Evolutionary conservation across 2,329 filamentous ascomycete genomes (phyloP).

Genomic region (Plectosphaerella sp.): DNA sequence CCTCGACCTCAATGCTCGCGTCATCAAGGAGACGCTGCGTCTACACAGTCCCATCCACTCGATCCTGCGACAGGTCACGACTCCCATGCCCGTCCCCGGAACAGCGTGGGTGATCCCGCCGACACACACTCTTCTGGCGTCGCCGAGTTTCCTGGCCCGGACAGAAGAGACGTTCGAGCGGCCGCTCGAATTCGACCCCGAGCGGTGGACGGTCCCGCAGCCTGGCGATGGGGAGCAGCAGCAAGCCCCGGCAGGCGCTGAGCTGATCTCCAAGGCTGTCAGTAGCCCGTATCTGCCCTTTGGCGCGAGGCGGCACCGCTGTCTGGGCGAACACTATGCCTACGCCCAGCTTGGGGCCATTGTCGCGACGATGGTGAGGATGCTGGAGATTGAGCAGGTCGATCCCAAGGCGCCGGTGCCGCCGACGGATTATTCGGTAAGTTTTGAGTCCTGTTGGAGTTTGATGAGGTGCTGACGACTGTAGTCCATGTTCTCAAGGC

Average conservation of each 20-base stretch:
- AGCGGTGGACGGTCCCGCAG: not conserved
- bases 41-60: conserved; percentile 70
- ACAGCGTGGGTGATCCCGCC: conserved; percentile 53
- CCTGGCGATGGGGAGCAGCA: conserved; percentile 8
- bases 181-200: not conserved
- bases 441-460: not conserved
- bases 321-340: conserved; percentile 74
- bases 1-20: conserved; percentile 16
- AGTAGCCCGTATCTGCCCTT: conserved; percentile 56
- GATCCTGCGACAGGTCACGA: conserved; percentile 69
- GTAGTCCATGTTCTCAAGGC: not conserved
- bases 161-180: not conserved
- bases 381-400: not conserved
- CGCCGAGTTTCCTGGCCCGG: conserved; percentile 19
- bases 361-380: conserved; percentile 50
- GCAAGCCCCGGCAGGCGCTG: conserved; percentile 23
- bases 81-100: conserved; percentile 54
- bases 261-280: conserved; percentile 23
- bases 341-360: conserved; percentile 66
- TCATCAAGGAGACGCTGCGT: conserved; percentile 69
- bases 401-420: not conserved
- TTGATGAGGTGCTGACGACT: not conserved
- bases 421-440: not conserved
- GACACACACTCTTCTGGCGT: conserved; percentile 40
- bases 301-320: conserved; percentile 67